Evolutionary conservation across 371 early-diverging fungal species (phyloP), one percentile per base, ranked within the genome.

Genomic region (Catenaria anguillulae): DNA sequence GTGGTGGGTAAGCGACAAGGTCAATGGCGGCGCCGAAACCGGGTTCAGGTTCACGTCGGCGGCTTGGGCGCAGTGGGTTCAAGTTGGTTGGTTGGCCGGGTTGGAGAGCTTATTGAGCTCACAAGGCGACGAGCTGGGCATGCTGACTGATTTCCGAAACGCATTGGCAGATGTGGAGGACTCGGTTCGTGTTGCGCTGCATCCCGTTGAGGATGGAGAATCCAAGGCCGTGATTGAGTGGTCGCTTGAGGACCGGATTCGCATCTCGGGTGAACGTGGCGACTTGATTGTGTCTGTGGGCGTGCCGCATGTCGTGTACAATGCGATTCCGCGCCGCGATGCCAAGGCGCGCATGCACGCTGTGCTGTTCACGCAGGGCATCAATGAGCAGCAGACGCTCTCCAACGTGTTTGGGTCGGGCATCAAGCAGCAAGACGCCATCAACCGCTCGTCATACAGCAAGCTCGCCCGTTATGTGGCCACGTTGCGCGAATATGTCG

Each of bases 321-420:
- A n/a, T 8, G 13, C 6, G 29, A 10, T 58, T n/a, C 58, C 58
- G 40, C 58, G 36, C 1, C 58, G 42, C 58, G 36, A 24, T 17
- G 31, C 24, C 15, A 8, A 12, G 15, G 58, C 43, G 21, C 13
- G 19, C 4, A 23, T 58, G 8, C 15, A 10, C 34, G 35, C 58
- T 0, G 34, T 58, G 24, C 58, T 58, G 24, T 58, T 58, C 58
- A 58, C 58, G 6, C 58, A 58, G 17, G 58, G 58, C 43, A 58
- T 58, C 58, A 58, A 58, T 36, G 58, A 58, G 29, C 58, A 58
- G 42, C 58, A 33, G 29, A 24, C 40, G 40, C 58, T 58, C 2
- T 8, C 58, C 17, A 35, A 12, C 36, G 58, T 58, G 24, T 42
- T 58, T 26, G 58, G 58, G 2, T 23, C 24, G 4, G 52, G 29